Base-by-base conservation (phyloP, 176 grass and related monocot species). In the Triticum urartu region DNA sequence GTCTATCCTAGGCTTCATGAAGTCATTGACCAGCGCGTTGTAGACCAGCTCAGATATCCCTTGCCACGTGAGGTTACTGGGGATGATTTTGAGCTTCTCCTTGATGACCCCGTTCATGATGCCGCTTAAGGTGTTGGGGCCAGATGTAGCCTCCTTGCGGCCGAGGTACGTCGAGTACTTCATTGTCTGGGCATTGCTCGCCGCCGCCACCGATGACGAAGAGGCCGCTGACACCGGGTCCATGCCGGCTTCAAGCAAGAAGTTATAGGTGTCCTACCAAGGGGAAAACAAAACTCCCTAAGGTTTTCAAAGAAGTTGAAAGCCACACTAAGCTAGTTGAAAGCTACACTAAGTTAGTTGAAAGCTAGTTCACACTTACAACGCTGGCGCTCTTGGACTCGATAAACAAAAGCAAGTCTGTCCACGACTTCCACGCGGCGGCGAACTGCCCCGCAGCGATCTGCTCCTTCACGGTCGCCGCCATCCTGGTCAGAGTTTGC, bases 61-160 rank as follows among this genome's bases (percentile, higher is more conserved):
- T 2, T 89, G 70, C 89, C 80, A 85, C 75, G 25, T 81, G 34
- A 97, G 56, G 59, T 94, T 82, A 18, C 79, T 83, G 2, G 91
- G 94, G 59, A 97, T 97, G 52, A 97, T 92, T 64, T 88, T 94
- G 9, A 97, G 80, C 65, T 92, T 94, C 3, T 97, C 25, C 86
- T 78, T 92, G 78, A 97, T 81, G 15, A 75, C 71, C 2, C 94
- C 92, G 69, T 94, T 97, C 94, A 97, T 92, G 67, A 90, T 67
- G 75, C 64, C 75, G 1, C 1, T 26, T 20, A 97, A 75, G 21
- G 63, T 65, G 59, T 86, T 90, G 24, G 76, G 11, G 38, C 12
- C 25, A 2, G 89, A 72, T 13, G 32, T n/a, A 3, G 74, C 83
- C 59, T 50, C 52, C 48, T 90, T 80, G 12, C 14, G 61, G 34